Conservation (phyloP, 192 early-diverging fungal species). For the Coemansia sp. region DNA sequence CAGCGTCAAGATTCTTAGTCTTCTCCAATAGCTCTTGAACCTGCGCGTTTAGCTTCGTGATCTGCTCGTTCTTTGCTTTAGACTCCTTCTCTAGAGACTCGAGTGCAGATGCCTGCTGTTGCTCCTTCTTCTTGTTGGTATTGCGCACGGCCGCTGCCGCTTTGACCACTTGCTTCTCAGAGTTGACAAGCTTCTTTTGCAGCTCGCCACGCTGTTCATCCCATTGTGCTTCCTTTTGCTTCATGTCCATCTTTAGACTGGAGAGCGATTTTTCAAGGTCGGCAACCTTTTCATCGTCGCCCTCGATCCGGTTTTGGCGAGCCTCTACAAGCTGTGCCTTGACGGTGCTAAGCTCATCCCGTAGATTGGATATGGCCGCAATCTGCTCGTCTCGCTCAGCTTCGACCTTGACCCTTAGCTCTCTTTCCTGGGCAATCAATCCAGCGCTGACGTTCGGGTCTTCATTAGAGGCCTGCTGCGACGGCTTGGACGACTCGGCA, state of each 20-base stretch:
- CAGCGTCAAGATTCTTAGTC: constrained; percentile 15
- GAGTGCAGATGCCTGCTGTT: constrained; percentile 35
- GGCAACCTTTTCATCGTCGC: constrained; percentile 10
- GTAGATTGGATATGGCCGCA: constrained; percentile 20
- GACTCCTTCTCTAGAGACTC: constrained; percentile 22
- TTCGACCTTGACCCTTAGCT: constrained; percentile 16
- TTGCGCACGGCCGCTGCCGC: constrained; percentile 49
- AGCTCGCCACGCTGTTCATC: constrained; percentile 30
- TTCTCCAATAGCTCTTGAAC: constrained; percentile 62
- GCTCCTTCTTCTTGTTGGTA: constrained; percentile 54
- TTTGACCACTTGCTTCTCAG: constrained; percentile 53
- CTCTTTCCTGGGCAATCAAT: constrained; percentile 20
- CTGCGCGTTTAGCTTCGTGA: constrained; percentile 48
- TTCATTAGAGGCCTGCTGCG: neutral
- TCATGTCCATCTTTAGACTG: constrained; percentile 17
- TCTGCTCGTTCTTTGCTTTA: constrained; percentile 47
- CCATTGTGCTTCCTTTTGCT: constrained; percentile 22
- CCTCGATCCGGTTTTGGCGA: neutral
- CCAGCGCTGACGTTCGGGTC: neutral
- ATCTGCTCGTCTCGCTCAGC: constrained; percentile 19
- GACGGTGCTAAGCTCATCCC: constrained; percentile 5
- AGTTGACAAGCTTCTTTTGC: constrained; percentile 41
- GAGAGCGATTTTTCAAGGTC: constrained; percentile 35
- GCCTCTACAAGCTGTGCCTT: neutral
- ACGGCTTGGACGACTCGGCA: constrained; percentile 4